Base-by-base conservation (phyloP, 345 rosid species). In the Eucalyptus victrix region DNA sequence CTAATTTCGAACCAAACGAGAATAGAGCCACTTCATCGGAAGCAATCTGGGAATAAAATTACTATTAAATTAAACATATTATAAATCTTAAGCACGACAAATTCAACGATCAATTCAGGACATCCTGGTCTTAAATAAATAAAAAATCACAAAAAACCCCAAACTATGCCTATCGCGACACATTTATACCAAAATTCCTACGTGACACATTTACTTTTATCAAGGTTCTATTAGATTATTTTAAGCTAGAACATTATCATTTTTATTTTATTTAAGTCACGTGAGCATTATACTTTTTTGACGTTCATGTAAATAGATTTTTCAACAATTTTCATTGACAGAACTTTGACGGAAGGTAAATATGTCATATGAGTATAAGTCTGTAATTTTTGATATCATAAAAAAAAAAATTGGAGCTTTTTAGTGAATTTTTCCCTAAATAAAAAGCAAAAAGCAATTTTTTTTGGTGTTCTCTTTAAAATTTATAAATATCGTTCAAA, bases 161-260 rank as follows among this genome's bases (percentile, higher is more conserved):
- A 24, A 56, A 56, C 2, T 23, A 24, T 56, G 2, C 6, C 13
- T 2, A 56, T 56, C 30, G 1, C 5, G 30, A 9, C 30, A 23
- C 13, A 56, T 56, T 56, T 56, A 9, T 24, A 9, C 30, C 2
- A 56, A 56, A 24, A 10, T 9, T 10, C 6, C 3, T 56, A 56
- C 11, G 6, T 56, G 6, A 56, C 13, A 56, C 62, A 24, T 56
- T 56, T 56, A 56, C 30, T 5, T 56, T 56, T 9, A 23, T 56
- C 30, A 56, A 56, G 62, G 13, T 56, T 56, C 0, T 2, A 6
- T 24, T 56, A 56, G 6, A 56, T 24, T 9, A 24, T 56, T 23
- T 56, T 56, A 1, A 56, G 62, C 6, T 0, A 24, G 0, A 56
- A 56, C 6, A 56, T 9, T 23, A 30, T 56, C 1, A 1, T 2